Base-by-base conservation (phyloP, 78 protist species). In the Dictyostelium capitatum region DNA sequence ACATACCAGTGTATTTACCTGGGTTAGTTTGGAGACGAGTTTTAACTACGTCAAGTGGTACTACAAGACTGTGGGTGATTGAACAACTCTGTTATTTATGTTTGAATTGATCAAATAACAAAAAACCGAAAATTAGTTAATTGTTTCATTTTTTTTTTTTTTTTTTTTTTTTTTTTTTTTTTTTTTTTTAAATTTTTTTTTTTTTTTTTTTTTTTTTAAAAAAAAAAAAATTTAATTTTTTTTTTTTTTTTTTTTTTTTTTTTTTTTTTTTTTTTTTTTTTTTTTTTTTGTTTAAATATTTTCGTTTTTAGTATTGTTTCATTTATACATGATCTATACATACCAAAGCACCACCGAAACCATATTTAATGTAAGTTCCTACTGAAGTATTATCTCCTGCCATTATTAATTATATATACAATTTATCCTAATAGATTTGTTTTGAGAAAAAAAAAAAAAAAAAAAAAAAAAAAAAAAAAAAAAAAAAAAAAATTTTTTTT, bases 21-120 rank as follows among this genome's bases (percentile, higher is more conserved):
- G 98, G 98, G 75, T 75, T 64, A 54, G 93, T 70, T 73, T 89
- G 89, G 75, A 73, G 50, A 41, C 57, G 56, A 32, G 78, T 64
- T 93, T 97, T 97, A 83, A 82, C 92, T 28, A 97, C 95, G 64
- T 97, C 98, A 10, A 97, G 79, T 37, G 98, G 98, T 23, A 96
- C 95, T 54, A 97, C 85, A 17, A 95, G 89, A 30, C 83, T 46
- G 97, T 97, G 98, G 30, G 98, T 97, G 28, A 95, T 82, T 62
- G 97, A 97, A 77, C 98, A 96, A 51, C 95, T 59, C 69, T 59
- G n/a, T 15, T 53, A 2, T 15, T 14, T 53, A 53, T 14, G 1
- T 53, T 53, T 53, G 19, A 14, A 53, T 53, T 12, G 1, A 37
- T 37, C 43, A 37, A 37, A 37, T 37, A 2, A 37, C 2, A 37